Base-by-base conservation (phyloP, 2,329 filamentous ascomycete species). In the Sarocladium oryzae region DNA sequence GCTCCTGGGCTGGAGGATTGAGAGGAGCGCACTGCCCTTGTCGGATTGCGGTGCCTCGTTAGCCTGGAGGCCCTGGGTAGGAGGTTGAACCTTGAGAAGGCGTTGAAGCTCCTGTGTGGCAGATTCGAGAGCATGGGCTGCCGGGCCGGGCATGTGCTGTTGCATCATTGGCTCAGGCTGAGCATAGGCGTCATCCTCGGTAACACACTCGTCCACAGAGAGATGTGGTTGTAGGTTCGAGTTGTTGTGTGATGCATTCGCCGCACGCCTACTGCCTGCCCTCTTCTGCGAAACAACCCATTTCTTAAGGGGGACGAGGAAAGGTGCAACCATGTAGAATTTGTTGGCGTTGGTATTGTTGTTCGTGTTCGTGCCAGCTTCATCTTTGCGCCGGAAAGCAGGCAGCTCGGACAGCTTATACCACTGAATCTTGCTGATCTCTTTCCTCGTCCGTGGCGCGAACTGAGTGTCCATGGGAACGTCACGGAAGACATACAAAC, bases 301-400 rank as follows among this genome's bases (percentile, higher is more conserved):
- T 65, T 89, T 89, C 68, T 89, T 91, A 46, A 99, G 69, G 5
- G 84, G 87, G 1, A 83, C 83, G 51, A 97, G 74, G 63, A 99
- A 99, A 0, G 92, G 91, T 0, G 90, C 90, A 16, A 99, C 93
- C 89, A 97, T 96, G 69, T 96, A 99, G 66, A 96, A 97, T 63
- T 92, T 96, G 66, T 88, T 90, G 36, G 84, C 83, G 40, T 43
- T 43, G 21, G 40, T 43, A 15, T 43, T 43, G 40, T 43, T 43
- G 11, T 82, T 30, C 28, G 28, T 30, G 13, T 7, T 13, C 28
- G 28, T 33, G 26, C 43, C 46, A 48, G 26, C 77, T 15, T 73
- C 72, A 16, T 74, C 75, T 63, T 86, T 90, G 65, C 86, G 88
- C 51, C 84, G 83, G 60, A 89, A 84, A 0, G 88, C 89, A 1